Conservation (phyloP, 2,329 filamentous ascomycete genomes). For the Beauveria sp. region DNA sequence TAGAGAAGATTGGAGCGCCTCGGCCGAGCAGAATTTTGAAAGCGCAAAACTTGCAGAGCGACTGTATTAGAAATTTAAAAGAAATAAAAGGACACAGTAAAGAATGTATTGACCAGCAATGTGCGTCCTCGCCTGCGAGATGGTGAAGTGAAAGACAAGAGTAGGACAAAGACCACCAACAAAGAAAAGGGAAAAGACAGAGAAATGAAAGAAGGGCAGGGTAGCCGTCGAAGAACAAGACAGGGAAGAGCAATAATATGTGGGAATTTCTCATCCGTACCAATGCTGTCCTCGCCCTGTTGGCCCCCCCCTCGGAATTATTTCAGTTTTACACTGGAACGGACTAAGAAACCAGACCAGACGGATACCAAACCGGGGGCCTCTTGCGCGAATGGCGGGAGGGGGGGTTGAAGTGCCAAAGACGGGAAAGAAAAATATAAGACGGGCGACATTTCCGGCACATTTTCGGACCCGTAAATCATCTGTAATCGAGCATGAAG, state of each 20-base stretch:
- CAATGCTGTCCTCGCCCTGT: background rate
- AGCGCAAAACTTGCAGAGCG: background rate
- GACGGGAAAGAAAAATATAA: too few relatives aligned
- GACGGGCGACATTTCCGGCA: too few relatives aligned
- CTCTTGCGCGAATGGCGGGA: background rate
- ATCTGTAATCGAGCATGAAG: background rate
- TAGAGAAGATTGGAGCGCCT: background rate
- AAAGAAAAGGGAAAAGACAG: background rate
- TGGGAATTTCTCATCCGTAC: background rate
- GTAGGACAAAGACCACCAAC: background rate
- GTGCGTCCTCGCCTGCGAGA: conserved; percentile 9
- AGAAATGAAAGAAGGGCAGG: background rate
- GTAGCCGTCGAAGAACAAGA: background rate
- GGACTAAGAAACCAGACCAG: conserved; percentile 4
- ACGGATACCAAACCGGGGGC: conserved; percentile 6
- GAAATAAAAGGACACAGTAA: background rate
- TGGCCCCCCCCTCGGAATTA: background rate
- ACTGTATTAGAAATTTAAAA: background rate
- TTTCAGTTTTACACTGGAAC: conserved; percentile 8
- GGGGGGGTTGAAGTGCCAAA: too few relatives aligned
- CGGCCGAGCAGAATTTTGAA: background rate
- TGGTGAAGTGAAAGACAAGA: background rate
- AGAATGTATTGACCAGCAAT: conserved; percentile 10
- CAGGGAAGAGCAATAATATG: background rate
- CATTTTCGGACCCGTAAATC: too few relatives aligned